Evolutionary conservation across 257 asterid species (phyloP).

Genomic region (Phtheirospermum japonicum): DNA sequence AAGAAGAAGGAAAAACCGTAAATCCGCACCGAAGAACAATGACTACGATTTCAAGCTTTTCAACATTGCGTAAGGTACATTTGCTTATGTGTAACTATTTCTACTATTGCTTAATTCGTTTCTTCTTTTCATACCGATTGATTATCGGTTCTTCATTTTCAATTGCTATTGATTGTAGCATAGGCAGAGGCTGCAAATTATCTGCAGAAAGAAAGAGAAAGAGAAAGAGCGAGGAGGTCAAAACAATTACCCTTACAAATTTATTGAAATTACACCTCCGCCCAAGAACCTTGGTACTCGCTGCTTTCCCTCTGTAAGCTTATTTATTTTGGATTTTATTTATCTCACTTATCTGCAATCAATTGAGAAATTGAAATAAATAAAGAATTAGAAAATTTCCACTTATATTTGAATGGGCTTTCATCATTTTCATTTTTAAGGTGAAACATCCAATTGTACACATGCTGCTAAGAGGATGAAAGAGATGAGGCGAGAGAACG

Average conservation of each 20-base stretch:
- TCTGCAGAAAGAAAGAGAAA: conserved; percentile 73
- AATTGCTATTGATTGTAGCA: background rate
- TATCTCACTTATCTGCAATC: background rate
- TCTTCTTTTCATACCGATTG: background rate
- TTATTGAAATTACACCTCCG: conserved; percentile 80
- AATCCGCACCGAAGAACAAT: conserved; percentile 31
- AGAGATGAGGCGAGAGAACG: background rate
- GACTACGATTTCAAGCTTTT: conserved; percentile 46
- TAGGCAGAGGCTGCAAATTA: conserved; percentile 47
- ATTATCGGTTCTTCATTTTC: background rate
- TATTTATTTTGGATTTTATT: background rate
- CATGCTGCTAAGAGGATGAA: background rate
- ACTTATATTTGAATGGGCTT: background rate
- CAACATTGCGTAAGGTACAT: conserved; percentile 49
- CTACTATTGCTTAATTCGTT: background rate
- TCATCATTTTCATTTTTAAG: background rate
- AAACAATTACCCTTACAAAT: conserved; percentile 69
- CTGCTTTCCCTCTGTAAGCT: conserved; percentile 66
- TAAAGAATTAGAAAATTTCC: too few species aligned
- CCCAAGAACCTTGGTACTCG: conserved; percentile 91
- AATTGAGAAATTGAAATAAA: background rate
- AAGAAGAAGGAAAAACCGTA: background rate
- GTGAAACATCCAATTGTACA: background rate
- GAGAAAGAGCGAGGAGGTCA: conserved; percentile 60
- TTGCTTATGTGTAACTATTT: background rate